phyloP scores from a whole-genome alignment of 2,329 filamentous ascomycete genomes.

The Incumbomyces delicatus region DNA sequence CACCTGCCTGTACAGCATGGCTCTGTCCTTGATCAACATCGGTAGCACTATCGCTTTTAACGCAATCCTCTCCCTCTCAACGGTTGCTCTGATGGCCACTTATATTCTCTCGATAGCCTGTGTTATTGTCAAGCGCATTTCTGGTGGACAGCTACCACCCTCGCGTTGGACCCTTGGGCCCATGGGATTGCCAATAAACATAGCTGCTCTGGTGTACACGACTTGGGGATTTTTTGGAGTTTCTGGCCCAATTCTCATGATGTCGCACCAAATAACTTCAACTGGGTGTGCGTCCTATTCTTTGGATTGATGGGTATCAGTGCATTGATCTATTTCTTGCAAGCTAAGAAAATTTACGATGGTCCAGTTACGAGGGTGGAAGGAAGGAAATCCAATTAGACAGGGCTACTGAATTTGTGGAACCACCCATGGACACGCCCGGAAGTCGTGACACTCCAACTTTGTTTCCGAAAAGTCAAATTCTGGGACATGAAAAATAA shows the following conservation, averaged over 20 bases:
- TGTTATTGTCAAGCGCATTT: constrained; percentile 32
- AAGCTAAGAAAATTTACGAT: constrained; percentile 27
- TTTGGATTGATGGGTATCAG: constrained; percentile 30
- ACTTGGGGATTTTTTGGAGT: constrained; percentile 34
- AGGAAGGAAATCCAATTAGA: too few relatives aligned
- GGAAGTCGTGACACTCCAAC: too few relatives aligned
- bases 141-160: constrained; percentile 29
- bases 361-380: constrained; percentile 24
- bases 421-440: too few relatives aligned
- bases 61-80: constrained; percentile 33
- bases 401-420: too few relatives aligned
- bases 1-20: constrained; percentile 11
- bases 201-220: constrained; percentile 24
- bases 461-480: too few relatives aligned
- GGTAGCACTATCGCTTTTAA: constrained; percentile 18
- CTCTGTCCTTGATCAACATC: constrained; percentile 16
- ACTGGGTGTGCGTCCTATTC: constrained; percentile 41
- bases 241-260: constrained; percentile 35
- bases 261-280: constrained; percentile 34
- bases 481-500: too few relatives aligned
- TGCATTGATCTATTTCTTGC: constrained; percentile 27
- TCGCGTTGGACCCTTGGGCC: constrained; percentile 36
- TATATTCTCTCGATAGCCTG: constrained; percentile 42
- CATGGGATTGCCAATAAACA: constrained; percentile 25
- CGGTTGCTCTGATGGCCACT: constrained; percentile 40